Evolutionary conservation across 768 basidiomycete species (phyloP), one percentile per base, ranked within the genome.

Genomic region (Hemileccinum rubropunctum): DNA sequence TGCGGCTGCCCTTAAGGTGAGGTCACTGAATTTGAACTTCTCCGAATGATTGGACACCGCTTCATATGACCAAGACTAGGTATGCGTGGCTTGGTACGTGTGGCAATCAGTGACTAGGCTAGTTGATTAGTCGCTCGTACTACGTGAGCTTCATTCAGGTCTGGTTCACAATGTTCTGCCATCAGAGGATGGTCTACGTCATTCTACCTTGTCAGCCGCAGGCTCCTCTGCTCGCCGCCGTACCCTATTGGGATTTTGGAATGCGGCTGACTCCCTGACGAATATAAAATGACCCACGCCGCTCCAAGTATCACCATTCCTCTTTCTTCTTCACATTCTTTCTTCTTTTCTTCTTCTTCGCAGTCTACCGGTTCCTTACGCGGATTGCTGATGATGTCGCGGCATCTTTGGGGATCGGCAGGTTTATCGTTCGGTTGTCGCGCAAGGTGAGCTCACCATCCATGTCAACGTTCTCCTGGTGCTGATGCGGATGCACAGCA

Each of bases 281-380:
- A 8, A 30, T 28, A 9, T 8, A 30, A 9, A 12, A 30, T 8
- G 11, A 9, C 11, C 8, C 28, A 30, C 28, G 34, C 12, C 33
- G 14, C 17, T 26, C 26, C 32, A 34, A 9, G 33, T 28, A 34
- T 34, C 30, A 15, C 6, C 51, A 52, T 52, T 40, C 47, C 32
- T 23, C 23, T 12, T 23, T 23, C 23, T 42, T 35, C 42, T 51
- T 40, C 13, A 17, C 18, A 7, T 42, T 35, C 42, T 50, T 39
- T 10, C 14, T 3, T 44, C 15, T 6, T 12, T 8, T 34, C 17
- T 18, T 18, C 9, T 38, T 38, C 33, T 42, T 27, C 27, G 42
- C 49, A 36, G 20, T 44, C 42, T 54, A 11, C 42, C 45, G 41
- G 43, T 40, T 17, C 13, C 38, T 28, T 13, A 37, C 17, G 50